Conservation (phyloP, 768 basidiomycete species). For the Collybia sp. region DNA sequence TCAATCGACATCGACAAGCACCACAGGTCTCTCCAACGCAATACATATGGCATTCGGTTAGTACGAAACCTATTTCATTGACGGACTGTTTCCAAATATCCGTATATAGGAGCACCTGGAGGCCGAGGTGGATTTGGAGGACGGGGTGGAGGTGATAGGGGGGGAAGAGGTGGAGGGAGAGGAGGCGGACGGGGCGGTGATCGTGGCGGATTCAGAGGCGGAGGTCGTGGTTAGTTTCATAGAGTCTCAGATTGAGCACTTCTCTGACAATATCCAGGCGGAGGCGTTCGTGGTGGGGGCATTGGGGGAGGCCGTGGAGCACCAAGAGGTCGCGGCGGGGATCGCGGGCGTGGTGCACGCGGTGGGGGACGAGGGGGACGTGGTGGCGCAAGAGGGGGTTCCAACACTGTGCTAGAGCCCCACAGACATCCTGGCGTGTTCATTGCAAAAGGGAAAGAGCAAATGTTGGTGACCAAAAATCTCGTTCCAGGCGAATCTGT, state of each 20-base stretch:
- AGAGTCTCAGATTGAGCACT: slow-evolving; percentile 1
- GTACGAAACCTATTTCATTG: neutral
- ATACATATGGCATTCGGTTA: slow-evolving; percentile 21
- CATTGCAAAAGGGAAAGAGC: slow-evolving; percentile 96
- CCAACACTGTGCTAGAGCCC: slow-evolving; percentile 90
- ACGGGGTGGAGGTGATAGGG: slow-evolving; percentile 33
- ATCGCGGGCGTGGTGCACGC: slow-evolving; percentile 39
- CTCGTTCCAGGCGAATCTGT: slow-evolving; percentile 96
- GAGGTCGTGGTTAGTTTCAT: slow-evolving; percentile 32
- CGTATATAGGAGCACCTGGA: slow-evolving; percentile 50
- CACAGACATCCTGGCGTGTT: slow-evolving; percentile 94
- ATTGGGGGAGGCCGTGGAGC: slow-evolving; percentile 35
- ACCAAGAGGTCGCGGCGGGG: slow-evolving; percentile 35
- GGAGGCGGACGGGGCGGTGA: slow-evolving; percentile 25
- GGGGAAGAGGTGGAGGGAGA: slow-evolving; percentile 35
- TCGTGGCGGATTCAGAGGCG: slow-evolving; percentile 36
- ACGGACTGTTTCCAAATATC: neutral
- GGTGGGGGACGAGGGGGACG: slow-evolving; percentile 58
- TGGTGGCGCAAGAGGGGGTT: slow-evolving; percentile 74
- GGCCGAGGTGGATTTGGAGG: slow-evolving; percentile 72
- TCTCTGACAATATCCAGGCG: slow-evolving; percentile 12
- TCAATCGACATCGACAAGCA: slow-evolving; percentile 3
- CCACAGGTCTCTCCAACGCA: slow-evolving; percentile 4
- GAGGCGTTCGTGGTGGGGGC: slow-evolving; percentile 30
- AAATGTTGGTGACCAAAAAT: slow-evolving; percentile 96